Percentiles rank a stretch among this genome's conserved stretches.
phyloP scores from a whole-genome alignment of 805 yeast genomes.

The Hanseniaspora opuntiae region DNA sequence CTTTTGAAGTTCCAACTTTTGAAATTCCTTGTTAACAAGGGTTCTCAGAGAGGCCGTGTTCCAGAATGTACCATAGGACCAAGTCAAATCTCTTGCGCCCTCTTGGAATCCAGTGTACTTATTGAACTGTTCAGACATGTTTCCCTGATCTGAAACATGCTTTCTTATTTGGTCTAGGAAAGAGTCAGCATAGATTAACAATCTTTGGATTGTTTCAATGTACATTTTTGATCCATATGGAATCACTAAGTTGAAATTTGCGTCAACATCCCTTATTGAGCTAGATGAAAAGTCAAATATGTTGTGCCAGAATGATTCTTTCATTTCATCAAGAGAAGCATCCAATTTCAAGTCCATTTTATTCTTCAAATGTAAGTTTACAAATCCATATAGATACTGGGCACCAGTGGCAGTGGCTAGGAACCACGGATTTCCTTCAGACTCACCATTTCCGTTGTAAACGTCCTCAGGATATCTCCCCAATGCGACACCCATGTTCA shows the following conservation, averaged over 20 bases:
- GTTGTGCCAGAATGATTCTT: neutral
- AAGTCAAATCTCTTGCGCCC: slow-evolving; percentile 78
- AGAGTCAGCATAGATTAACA: slow-evolving; percentile 52
- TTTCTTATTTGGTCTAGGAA: slow-evolving; percentile 11
- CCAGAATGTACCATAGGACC: slow-evolving; percentile 79
- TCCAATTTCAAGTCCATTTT: neutral
- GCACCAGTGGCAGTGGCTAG: slow-evolving; percentile 41
- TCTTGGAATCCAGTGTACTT: slow-evolving; percentile 67
- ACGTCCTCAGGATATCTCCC: slow-evolving; percentile 91
- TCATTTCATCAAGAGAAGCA: neutral
- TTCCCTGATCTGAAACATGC: slow-evolving; percentile 29
- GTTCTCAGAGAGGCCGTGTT: slow-evolving; percentile 52
- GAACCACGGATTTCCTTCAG: slow-evolving; percentile 92
- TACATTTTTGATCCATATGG: slow-evolving; percentile 31
- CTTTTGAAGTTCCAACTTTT: neutral
- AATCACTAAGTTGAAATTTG: neutral
- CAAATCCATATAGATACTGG: neutral
- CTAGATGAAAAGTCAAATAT: neutral
- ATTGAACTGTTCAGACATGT: slow-evolving; percentile 85
- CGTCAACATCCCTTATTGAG: neutral
- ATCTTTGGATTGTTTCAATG: slow-evolving; percentile 31
- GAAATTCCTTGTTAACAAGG: slow-evolving; percentile 15
- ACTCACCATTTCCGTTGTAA: slow-evolving; percentile 58
- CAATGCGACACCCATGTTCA: slow-evolving; percentile 43
- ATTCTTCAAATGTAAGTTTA: slow-evolving; percentile 1